Conservation (phyloP, 805 yeast genomes). For the Starmerella apis region DNA sequence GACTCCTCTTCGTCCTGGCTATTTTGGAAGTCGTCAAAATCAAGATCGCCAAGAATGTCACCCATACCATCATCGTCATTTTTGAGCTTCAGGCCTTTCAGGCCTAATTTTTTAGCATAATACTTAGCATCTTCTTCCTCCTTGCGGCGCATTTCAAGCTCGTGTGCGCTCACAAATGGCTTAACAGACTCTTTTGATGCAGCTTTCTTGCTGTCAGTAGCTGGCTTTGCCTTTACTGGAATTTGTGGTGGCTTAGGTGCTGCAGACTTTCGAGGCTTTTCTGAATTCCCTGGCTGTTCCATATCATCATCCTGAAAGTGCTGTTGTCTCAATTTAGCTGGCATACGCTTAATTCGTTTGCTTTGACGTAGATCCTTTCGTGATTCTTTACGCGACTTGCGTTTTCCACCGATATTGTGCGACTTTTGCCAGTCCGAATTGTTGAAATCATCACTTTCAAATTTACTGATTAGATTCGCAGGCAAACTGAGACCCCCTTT, state of each 20-base stretch:
- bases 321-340: background rate
- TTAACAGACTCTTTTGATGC: constrained; percentile 12
- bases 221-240: background rate
- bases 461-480: constrained; percentile 14
- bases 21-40: constrained; percentile 34
- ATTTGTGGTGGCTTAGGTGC: background rate
- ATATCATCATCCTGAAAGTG: background rate
- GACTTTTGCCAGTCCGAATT: constrained; percentile 22
- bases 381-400: constrained; percentile 22
- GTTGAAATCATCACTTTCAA: constrained; percentile 16
- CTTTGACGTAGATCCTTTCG: constrained; percentile 22
- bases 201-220: background rate
- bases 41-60: constrained; percentile 69
- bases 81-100: constrained; percentile 43
- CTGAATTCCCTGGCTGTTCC: background rate
- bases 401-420: constrained; percentile 18
- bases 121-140: constrained; percentile 74
- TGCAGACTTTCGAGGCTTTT: background rate
- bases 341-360: constrained; percentile 14
- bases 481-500: constrained; percentile 20
- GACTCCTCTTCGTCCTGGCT: constrained; percentile 9
- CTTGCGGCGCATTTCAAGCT: constrained; percentile 40
- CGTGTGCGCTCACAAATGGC: constrained; percentile 34
- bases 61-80: constrained; percentile 65
- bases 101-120: constrained; percentile 72